Evolutionary conservation across 2,329 filamentous ascomycete genomes (phyloP), one percentile per base, ranked within the genome.

Genomic region (Nectriaceae sp.): DNA sequence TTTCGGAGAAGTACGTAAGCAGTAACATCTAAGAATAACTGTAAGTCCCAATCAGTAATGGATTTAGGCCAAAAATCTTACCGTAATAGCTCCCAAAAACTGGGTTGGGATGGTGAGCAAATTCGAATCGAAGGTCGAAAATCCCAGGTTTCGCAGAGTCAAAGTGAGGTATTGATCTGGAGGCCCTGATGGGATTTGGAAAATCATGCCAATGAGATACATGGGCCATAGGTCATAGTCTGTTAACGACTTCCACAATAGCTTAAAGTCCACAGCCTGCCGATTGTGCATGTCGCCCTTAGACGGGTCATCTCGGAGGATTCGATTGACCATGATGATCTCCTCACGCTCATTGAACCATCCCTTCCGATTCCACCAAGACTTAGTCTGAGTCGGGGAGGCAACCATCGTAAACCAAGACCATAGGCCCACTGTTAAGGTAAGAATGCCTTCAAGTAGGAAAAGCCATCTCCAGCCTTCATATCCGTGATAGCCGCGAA

Each of bases 271-370:
- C 3, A 67, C 66, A 6, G 71, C 67, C 50, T 79, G 71, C 47
- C 72, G 67, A 44, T 78, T 60, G 13, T 68, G 66, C 0, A 75
- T 79, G 13, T 77, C 66, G 15, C 73, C 77, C 63, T 80, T 81
- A 26, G 77, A 76, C 0, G 78, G 77, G 55, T 80, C 77, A 40
- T 80, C 78, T 22, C 77, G 73, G 11, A 80, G 66, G 11, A 80
- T 72, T 5, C 76, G 72, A 60, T 88, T 89, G 16, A 86, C 77
- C 78, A 89, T 83, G 59, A 89, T 88, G 48, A 82, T 78, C 59
- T 89, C 85, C 60, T 89, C 83, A 2, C 74, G 75, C 60, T 87
- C 85, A 2, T 71, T 80, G 64, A 87, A 87, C 85, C 85, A 87
- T 4, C 85, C 62, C 37, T 82, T 82, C 2, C 82, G 79, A 38